phyloP scores from a whole-genome alignment of 2,329 filamentous ascomycete species.

The Paracoccidioides lutzii region DNA sequence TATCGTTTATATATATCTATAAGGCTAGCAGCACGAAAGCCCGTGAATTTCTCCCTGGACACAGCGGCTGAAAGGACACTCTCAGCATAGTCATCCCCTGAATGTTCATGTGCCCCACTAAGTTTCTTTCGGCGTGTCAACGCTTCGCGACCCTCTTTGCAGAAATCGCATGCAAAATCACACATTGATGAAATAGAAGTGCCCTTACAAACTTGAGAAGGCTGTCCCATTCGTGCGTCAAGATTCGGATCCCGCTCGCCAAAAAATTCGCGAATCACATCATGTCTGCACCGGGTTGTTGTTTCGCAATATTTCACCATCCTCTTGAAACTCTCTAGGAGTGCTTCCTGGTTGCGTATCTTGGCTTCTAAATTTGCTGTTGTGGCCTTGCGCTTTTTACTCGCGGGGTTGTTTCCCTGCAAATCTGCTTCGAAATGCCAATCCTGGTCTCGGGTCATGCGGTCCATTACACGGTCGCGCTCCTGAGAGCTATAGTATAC shows the following conservation, averaged over 20 bases:
- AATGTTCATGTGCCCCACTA: conserved; percentile 16
- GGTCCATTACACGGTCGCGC: conserved; percentile 54
- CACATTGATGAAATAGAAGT: conserved; percentile 37
- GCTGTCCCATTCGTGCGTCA: conserved; percentile 15
- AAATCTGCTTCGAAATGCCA: conserved; percentile 17
- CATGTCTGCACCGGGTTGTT: conserved; percentile 59
- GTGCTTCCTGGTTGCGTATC: conserved; percentile 27
- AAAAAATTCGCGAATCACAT: conserved; percentile 63
- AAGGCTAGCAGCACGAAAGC: neutral
- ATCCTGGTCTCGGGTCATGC: conserved; percentile 35
- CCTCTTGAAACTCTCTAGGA: conserved; percentile 51
- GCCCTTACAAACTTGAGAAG: conserved; percentile 15
- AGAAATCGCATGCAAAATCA: conserved; percentile 65
- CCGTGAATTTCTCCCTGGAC: neutral
- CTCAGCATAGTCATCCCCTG: conserved; percentile 7
- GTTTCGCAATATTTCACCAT: conserved; percentile 74
- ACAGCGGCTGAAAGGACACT: neutral
- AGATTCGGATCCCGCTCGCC: conserved; percentile 43
- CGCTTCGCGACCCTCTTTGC: conserved; percentile 50
- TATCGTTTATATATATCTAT: neutral
- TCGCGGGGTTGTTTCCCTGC: conserved; percentile 12
- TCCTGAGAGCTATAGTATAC: conserved; percentile 87
- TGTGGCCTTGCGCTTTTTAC: conserved; percentile 33
- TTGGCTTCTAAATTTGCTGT: conserved; percentile 29
- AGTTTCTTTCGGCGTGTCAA: conserved; percentile 44